Evolutionary conservation across 306 rosid species (phyloP).

Genomic region (Lagenaria siceraria): DNA sequence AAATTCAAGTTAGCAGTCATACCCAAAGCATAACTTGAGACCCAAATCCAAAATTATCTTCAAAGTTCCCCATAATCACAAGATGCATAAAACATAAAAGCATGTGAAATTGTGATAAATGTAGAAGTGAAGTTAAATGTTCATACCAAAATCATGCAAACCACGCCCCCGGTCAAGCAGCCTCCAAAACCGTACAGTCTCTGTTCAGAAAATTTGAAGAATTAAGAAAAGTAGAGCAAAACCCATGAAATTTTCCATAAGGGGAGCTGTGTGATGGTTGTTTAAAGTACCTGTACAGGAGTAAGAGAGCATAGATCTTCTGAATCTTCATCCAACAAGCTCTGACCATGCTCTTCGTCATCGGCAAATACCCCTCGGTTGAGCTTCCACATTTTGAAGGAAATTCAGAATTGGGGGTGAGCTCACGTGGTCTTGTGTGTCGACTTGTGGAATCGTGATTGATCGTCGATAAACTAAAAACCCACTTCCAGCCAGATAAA

Average conservation of each 20-base stretch:
- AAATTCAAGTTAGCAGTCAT: neutral
- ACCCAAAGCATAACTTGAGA: neutral
- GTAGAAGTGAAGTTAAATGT: neutral
- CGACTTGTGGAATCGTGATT: neutral
- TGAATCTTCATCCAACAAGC: slow-evolving; percentile 51
- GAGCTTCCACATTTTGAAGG: slow-evolving; percentile 53
- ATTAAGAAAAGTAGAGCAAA: neutral
- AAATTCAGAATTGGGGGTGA: neutral
- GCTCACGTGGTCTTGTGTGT: neutral
- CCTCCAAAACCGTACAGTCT: slow-evolving; percentile 78
- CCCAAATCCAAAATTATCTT: neutral
- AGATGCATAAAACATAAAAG: neutral
- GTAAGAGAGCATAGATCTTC: slow-evolving; percentile 53
- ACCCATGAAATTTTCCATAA: neutral
- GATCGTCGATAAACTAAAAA: neutral
- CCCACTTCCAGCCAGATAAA: neutral
- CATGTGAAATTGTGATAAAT: neutral
- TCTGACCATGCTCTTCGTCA: slow-evolving; percentile 38
- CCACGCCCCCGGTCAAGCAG: slow-evolving; percentile 57
- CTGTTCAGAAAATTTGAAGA: slow-evolving; percentile 37
- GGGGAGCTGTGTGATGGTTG: neutral
- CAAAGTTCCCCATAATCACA: neutral
- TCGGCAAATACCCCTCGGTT: slow-evolving; percentile 21
- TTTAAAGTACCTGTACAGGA: slow-evolving; percentile 51
- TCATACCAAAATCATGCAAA: slow-evolving; percentile 73